Conservation (phyloP, 2,329 filamentous ascomycete genomes). For the Xylariomycetidae sp. region DNA sequence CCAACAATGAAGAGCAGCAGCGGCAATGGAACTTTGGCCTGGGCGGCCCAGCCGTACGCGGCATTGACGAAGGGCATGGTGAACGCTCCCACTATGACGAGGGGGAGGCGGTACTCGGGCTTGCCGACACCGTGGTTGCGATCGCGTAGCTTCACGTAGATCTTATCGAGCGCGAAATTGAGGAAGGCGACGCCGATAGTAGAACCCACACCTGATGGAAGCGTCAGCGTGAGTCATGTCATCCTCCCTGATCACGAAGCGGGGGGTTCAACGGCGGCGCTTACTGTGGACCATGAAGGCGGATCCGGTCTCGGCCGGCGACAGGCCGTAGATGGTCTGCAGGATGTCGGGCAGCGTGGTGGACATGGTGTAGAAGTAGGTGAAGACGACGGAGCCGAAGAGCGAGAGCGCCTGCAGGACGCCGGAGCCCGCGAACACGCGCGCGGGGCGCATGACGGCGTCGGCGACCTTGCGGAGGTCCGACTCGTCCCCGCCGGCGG, state of each 20-base stretch:
- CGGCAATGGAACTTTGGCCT: constrained; percentile 35
- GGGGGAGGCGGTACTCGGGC: constrained; percentile 50
- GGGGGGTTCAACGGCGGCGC: no score
- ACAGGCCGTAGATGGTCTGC: constrained; percentile 40
- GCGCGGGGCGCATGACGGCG: constrained; percentile 39
- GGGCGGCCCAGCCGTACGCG: constrained; percentile 46
- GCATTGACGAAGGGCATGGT: constrained; percentile 38
- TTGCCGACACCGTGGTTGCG: constrained; percentile 32
- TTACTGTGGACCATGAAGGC: constrained; percentile 51
- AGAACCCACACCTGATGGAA: constrained; percentile 40
- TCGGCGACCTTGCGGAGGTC: constrained; percentile 28
- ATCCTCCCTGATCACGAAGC: no score
- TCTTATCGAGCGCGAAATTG: constrained; percentile 44
- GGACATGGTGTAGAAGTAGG: constrained; percentile 48
- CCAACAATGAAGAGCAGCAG: constrained; percentile 37
- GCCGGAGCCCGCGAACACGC: constrained; percentile 41
- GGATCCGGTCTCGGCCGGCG: constrained; percentile 44
- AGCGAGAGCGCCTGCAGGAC: constrained; percentile 45
- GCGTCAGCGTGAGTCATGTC: no score
- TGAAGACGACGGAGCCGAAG: constrained; percentile 42
- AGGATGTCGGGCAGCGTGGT: constrained; percentile 48
- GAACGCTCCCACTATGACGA: constrained; percentile 41
- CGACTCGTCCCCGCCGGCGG: constrained; percentile 16
- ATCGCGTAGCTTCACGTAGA: constrained; percentile 44
- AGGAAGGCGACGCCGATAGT: constrained; percentile 40